These are phyloP conservation scores for Pulveroboletus sp. DNA, from an alignment of 768 basidiomycete species.

Conservation along the genomic window DNA sequence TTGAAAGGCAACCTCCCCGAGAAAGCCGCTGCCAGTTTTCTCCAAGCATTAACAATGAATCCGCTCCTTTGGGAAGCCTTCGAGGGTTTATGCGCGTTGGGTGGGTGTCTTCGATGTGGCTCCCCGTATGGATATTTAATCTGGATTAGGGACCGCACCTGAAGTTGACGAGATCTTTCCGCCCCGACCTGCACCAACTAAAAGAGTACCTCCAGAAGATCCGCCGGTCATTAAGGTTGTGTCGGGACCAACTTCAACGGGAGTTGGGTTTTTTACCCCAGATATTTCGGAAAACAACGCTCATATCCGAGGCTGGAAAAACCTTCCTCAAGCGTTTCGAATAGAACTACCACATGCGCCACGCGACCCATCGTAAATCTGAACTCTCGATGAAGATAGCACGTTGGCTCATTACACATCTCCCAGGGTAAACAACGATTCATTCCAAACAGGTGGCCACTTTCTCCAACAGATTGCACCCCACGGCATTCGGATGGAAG, in stretches of 20 bases:
- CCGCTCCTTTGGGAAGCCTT: conserved; percentile 92
- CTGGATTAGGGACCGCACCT: conserved; percentile 55
- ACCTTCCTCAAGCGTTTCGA: conserved; percentile 51
- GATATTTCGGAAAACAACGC: conserved; percentile 54
- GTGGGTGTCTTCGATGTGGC: conserved; percentile 39
- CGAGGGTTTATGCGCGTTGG: conserved; percentile 78
- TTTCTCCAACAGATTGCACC: conserved; percentile 45
- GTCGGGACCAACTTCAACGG: conserved; percentile 53
- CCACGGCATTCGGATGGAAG: conserved; percentile 41
- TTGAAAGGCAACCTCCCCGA: conserved; percentile 75
- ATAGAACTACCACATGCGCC: conserved; percentile 48
- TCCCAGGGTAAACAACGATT: conserved; percentile 55
- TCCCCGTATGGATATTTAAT: conserved; percentile 12
- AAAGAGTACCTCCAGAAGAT: conserved; percentile 52
- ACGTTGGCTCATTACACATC: conserved; percentile 5
- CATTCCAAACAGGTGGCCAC: conserved; percentile 52
- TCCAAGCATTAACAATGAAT: conserved; percentile 64
- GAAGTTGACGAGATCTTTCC: conserved; percentile 74
- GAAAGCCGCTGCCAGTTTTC: conserved; percentile 67
- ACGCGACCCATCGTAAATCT: conserved; percentile 61
- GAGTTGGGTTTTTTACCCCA: conserved; percentile 74
- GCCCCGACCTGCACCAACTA: conserved; percentile 53
- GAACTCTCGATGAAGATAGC: not conserved
- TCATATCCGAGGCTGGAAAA: conserved; percentile 56
- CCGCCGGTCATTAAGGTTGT: conserved; percentile 34